Evolutionary conservation across 305 asterid genomes (phyloP).

Genomic region (Fraxinus greggii): DNA sequence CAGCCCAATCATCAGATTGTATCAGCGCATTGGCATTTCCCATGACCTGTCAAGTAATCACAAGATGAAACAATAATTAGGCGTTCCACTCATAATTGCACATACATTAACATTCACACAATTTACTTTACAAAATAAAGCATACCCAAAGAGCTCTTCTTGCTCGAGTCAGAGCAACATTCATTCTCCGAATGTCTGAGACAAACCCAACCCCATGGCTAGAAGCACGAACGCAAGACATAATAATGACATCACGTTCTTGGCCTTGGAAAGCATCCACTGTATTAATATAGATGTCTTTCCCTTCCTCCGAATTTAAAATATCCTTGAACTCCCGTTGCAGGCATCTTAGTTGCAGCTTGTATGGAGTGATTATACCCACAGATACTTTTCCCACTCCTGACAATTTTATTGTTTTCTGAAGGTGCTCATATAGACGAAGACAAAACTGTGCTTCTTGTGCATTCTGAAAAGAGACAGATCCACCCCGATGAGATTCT

Average conservation of each 20-base stretch:
- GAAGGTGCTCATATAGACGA: conserved; percentile 89
- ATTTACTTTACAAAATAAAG: conserved; percentile 4
- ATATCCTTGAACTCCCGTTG: conserved; percentile 90
- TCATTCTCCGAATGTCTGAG: conserved; percentile 96
- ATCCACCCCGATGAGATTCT: conserved; percentile 96
- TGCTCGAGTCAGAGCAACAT: conserved; percentile 97
- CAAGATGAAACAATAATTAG: conserved; percentile 15
- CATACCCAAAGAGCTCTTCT: conserved; percentile 98
- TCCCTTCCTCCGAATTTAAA: conserved; percentile 88
- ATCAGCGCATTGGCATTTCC: conserved; percentile 87
- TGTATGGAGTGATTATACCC: conserved; percentile 97
- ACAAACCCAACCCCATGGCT: conserved; percentile 95
- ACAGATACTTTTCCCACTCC: conserved; percentile 82
- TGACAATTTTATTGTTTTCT: conserved; percentile 56
- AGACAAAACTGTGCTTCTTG: conserved; percentile 94
- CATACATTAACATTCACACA: not conserved
- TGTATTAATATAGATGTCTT: conserved; percentile 89
- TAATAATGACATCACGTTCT: conserved; percentile 95
- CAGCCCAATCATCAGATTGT: conserved; percentile 95
- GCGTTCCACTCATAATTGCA: not conserved
- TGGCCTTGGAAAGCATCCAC: conserved; percentile 99
- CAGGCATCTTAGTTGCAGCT: conserved; percentile 92
- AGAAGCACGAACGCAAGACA: conserved; percentile 99
- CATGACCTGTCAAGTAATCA: conserved; percentile 62
- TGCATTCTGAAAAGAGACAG: conserved; percentile 86